Evolutionary conservation across 169 alveolate genomes (phyloP).

Genomic region (Eimeria praecox): DNA sequence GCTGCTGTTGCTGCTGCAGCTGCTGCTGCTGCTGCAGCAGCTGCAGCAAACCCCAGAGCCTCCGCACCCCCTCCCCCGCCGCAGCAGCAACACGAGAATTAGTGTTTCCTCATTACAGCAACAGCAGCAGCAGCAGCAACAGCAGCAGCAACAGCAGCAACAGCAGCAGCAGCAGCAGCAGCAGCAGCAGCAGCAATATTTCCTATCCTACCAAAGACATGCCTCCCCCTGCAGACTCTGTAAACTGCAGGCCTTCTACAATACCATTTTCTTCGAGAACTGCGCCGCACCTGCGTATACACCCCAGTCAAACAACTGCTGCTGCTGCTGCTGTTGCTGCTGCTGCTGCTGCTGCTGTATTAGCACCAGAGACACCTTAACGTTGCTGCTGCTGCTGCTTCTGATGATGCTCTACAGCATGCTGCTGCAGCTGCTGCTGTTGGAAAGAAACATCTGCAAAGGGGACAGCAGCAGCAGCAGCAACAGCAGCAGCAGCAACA

Average conservation of each 20-base stretch:
- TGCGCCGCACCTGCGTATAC: slow-evolving; percentile 81
- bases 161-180: neutral
- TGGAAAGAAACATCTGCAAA: neutral
- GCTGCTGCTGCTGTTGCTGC: neutral
- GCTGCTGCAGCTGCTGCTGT: neutral
- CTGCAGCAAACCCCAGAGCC: no score
- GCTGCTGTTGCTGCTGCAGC: no score
- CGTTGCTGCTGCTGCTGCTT: neutral
- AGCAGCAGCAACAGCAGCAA: neutral
- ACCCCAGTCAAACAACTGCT: neutral
- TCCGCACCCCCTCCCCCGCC: no score
- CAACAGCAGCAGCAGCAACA: neutral
- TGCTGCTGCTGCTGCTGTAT: slow-evolving; percentile 11
- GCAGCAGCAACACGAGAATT: slow-evolving; percentile 2
- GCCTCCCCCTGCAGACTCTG: slow-evolving; percentile 80
- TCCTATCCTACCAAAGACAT: slow-evolving; percentile 48
- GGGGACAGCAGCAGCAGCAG: neutral
- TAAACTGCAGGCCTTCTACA: slow-evolving; percentile 79
- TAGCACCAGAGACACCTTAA: no score
- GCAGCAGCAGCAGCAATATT: neutral
- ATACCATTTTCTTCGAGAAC: slow-evolving; percentile 80
- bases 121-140: slow-evolving; percentile 5
- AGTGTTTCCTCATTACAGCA: neutral
- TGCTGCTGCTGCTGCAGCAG: no score
- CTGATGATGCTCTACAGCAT: no score